phyloP scores from a whole-genome alignment of 805 yeast genomes.

The Citeromyces matritensis region DNA sequence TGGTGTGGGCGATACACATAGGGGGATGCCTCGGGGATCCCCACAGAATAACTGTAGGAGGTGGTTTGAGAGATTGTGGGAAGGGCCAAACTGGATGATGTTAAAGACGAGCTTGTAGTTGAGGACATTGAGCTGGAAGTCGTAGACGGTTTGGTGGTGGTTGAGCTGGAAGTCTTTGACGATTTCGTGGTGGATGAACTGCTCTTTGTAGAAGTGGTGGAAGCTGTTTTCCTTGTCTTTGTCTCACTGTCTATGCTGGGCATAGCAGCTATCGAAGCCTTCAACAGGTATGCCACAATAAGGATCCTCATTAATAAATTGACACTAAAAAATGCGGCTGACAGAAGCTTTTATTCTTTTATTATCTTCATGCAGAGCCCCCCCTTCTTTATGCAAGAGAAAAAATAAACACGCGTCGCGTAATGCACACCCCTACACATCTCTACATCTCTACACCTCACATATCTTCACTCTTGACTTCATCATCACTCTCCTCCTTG shows the following conservation, averaged over 20 bases:
- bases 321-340: not conserved
- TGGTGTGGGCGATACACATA: constrained; percentile 11
- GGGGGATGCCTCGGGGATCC: constrained; percentile 8
- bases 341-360: not conserved
- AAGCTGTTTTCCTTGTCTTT: not conserved
- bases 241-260: not conserved
- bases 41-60: too few species aligned
- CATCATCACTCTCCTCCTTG: not conserved
- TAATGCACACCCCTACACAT: not conserved
- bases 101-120: constrained; percentile 1
- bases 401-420: too few species aligned
- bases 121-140: constrained; percentile 1
- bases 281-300: not conserved
- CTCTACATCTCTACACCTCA: not conserved
- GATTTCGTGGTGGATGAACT: not conserved
- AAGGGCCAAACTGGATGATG: not conserved
- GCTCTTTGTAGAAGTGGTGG: not conserved
- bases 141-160: not conserved
- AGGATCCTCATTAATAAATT: too few species aligned
- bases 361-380: not conserved
- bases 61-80: not conserved
- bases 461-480: not conserved
- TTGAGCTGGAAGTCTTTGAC: not conserved
- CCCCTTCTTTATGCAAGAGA: too few species aligned
- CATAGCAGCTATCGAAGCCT: not conserved